These are phyloP conservation scores for Madurella mycetomatis DNA, from an alignment of 2,329 filamentous ascomycete genomes.

Conservation along the genomic window DNA sequence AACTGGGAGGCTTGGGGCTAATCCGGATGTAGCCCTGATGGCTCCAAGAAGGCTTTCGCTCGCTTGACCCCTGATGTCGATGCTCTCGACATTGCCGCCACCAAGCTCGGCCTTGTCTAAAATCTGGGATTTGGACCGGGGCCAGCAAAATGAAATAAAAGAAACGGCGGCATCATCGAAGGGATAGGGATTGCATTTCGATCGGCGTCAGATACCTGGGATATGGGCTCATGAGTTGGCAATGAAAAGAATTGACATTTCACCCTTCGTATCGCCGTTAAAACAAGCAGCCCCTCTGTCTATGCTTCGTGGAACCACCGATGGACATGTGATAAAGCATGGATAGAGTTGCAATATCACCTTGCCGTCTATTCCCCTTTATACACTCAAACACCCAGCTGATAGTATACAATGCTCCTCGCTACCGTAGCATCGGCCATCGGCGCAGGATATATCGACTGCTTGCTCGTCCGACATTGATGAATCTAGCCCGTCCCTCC, in stretches of 20 bases:
- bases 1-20: not conserved
- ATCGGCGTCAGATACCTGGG: constrained; percentile 32
- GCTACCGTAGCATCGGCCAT: no score
- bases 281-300: constrained; percentile 1
- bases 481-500: no score
- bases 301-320: not conserved
- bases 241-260: constrained; percentile 28
- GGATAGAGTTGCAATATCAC: no score
- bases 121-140: constrained; percentile 28
- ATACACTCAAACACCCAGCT: not conserved
- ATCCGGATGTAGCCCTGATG: constrained; percentile 66
- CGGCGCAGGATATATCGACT: not conserved
- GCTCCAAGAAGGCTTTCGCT: constrained; percentile 97
- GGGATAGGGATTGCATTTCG: constrained; percentile 26
- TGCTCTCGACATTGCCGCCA: constrained; percentile 97
- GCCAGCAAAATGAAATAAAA: constrained; percentile 14
- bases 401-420: constrained; percentile 4
- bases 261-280: constrained; percentile 22
- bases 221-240: constrained; percentile 27
- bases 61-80: constrained; percentile 95
- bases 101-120: constrained; percentile 98
- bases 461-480: no score
- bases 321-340: no score
- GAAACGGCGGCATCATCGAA: constrained; percentile 25
- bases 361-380: no score